These are phyloP conservation scores for Globisporangium sylvaticum DNA, from an alignment of 352 stramenopile species.

Conservation along the genomic window DNA sequence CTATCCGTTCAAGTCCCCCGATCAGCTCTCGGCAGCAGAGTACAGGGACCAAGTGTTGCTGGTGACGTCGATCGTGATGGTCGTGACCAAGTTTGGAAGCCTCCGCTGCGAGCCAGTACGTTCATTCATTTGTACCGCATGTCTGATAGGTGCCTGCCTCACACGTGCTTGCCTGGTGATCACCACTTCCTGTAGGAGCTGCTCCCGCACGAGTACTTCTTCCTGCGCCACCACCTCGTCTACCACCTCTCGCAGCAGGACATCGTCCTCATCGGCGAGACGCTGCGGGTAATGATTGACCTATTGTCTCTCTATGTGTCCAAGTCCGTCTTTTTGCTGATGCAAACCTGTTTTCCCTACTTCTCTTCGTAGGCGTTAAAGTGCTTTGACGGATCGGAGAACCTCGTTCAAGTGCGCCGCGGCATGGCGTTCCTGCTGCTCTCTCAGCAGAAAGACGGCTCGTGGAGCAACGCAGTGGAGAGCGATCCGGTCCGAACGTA, in stretches of 20 bases:
- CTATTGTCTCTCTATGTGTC: neutral
- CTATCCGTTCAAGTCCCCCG: conserved; percentile 81
- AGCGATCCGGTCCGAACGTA: conserved; percentile 29
- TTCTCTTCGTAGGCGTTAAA: conserved; percentile 47
- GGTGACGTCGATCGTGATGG: conserved; percentile 83
- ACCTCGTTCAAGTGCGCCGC: conserved; percentile 63
- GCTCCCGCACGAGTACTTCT: conserved; percentile 89
- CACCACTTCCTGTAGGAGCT: conserved; percentile 46
- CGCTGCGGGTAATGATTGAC: conserved; percentile 42
- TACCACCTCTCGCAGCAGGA: conserved; percentile 77
- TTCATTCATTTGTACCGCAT: too few relatives aligned
- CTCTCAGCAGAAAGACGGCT: conserved; percentile 54
- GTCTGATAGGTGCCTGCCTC: too few relatives aligned
- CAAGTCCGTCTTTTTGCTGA: neutral
- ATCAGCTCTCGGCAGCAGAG: conserved; percentile 51
- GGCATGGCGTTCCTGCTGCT: conserved; percentile 66
- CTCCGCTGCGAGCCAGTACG: conserved; percentile 64
- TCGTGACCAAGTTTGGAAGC: conserved; percentile 79
- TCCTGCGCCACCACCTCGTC: conserved; percentile 80
- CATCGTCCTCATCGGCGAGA: conserved; percentile 61
- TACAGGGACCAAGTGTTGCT: conserved; percentile 84
- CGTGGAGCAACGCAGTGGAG: conserved; percentile 32
- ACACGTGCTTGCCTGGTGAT: neutral
- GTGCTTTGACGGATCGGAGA: conserved; percentile 67
- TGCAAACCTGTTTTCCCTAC: conserved; percentile 2